Evolutionary conservation across 805 yeast species (phyloP).

Genomic region (Barnettozyma californica): DNA sequence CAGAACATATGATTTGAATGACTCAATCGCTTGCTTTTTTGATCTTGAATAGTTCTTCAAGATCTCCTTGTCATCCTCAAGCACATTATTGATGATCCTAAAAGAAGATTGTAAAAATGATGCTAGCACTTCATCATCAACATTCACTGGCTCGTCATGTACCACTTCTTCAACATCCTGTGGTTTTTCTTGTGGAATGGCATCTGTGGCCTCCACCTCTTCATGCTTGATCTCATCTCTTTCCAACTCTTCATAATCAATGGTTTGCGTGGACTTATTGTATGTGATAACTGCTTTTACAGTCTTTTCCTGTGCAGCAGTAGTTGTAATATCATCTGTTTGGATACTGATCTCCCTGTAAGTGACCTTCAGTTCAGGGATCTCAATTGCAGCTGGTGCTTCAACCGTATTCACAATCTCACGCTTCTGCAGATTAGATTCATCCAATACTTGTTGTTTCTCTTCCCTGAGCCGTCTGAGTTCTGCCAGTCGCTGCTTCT

Average conservation of each 20-base stretch:
- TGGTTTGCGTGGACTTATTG: slow-evolving; percentile 25
- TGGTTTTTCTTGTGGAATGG: neutral
- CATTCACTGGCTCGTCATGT: neutral
- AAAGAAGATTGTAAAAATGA: slow-evolving; percentile 21
- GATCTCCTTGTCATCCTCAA: slow-evolving; percentile 25
- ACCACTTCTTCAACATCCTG: slow-evolving; percentile 3
- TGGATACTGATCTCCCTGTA: slow-evolving; percentile 3
- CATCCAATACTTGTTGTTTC: slow-evolving; percentile 11
- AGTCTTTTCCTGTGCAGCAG: slow-evolving; percentile 1
- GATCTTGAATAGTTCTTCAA: slow-evolving; percentile 15
- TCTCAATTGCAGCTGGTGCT: neutral
- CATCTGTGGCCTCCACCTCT: neutral
- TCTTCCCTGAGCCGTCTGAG: slow-evolving; percentile 43
- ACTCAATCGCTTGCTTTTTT: slow-evolving; percentile 15
- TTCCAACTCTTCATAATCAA: slow-evolving; percentile 5
- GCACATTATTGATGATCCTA: slow-evolving; percentile 21
- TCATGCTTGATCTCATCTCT: neutral
- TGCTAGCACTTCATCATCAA: slow-evolving; percentile 12
- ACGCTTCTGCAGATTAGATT: neutral
- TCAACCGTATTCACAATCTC: neutral
- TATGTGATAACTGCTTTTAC: slow-evolving; percentile 16
- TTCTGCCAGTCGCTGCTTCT: slow-evolving; percentile 44
- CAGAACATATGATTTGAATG: slow-evolving; percentile 7
- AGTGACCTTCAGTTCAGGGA: neutral
- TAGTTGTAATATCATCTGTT: neutral